Base-by-base conservation (phyloP, 129 eudicot genomes). In the Helianthus tuberosus region DNA sequence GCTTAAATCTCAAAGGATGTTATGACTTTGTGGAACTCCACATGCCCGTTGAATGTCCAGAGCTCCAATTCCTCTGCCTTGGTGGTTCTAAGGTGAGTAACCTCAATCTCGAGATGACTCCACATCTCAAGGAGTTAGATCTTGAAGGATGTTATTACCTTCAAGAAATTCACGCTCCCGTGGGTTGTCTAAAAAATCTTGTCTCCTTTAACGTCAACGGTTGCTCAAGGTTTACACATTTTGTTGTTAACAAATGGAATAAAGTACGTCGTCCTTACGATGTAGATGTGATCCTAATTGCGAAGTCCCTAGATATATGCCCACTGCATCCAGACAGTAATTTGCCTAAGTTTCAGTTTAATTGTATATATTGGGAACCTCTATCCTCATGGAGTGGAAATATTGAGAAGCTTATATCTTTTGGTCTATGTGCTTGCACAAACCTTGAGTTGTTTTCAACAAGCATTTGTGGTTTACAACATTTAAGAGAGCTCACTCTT, bases 371-470 rank as follows among this genome's bases (percentile, higher is more conserved):
- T 61, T 3, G 6, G 7, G 77, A 60, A 46, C 12, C 8, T 11
- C 48, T 23, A 15, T 2, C 14, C 25, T 61, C 36, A 73, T 14
- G 14, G 4, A 54, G 14, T 11, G 69, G 77, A 60, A 73, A 73
- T 47, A 3, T 73, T 60, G 77, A 73, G 68, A 73, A 61, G 12
- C 77, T 73, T 43, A 10, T 59, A 27, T 60, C 77, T 11, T n/a
- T 46, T 15, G 69, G 69, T 47, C 5, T 73, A 11, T 61, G 77
- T 73, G 38, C 69, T 59, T 49, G 69, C 69, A 61, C 69, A 60
- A 36, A 61, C 20, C 20, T 61, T 6, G 60, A 73, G 46, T 23
- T 27, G 1, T 47, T 73, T 61, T 73, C 58, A 8, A 27, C 39
- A 57, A 60, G n/a, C 5, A 44, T 72, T 15, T 72, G 53, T 71